These are phyloP conservation scores for Chrysoporthe cubensis DNA, from an alignment of 2,329 filamentous ascomycete genomes.

Conservation along the genomic window DNA sequence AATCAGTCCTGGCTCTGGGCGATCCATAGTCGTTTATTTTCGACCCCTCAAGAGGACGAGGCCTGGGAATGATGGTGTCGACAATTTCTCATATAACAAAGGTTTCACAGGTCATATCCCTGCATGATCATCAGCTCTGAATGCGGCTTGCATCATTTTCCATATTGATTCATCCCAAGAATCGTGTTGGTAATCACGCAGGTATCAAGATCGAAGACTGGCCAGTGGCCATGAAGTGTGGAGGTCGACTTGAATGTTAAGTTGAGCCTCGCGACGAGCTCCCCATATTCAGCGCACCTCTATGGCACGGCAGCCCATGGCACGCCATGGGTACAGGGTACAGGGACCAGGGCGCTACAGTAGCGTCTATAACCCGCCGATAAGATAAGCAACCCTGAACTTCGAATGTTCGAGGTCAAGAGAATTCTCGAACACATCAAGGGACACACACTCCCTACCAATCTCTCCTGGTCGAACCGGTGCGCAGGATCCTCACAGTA, in stretches of 20 bases:
- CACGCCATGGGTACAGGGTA: no score
- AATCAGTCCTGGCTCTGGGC: slow-evolving; percentile 65
- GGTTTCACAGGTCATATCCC: not conserved
- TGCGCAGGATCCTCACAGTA: not conserved
- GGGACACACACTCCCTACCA: not conserved
- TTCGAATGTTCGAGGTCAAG: not conserved
- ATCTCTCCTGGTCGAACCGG: not conserved
- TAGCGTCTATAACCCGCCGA: slow-evolving; percentile 1
- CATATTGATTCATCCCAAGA: not conserved
- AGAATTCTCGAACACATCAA: not conserved
- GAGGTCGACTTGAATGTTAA: not conserved
- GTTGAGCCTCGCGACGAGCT: not conserved
- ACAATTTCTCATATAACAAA: not conserved
- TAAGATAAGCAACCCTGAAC: slow-evolving; percentile 16
- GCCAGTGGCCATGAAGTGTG: not conserved
- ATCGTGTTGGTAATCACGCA: not conserved
- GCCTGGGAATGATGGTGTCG: not conserved
- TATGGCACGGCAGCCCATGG: not conserved
- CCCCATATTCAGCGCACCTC: not conserved
- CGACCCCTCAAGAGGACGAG: slow-evolving; percentile 4
- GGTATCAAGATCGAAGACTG: not conserved
- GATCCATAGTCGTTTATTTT: slow-evolving; percentile 50
- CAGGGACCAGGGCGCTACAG: no score
- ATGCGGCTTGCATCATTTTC: not conserved
- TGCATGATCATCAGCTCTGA: not conserved